Conservation (phyloP, 2,329 filamentous ascomycete species). For the Cryphonectria radicalis region DNA sequence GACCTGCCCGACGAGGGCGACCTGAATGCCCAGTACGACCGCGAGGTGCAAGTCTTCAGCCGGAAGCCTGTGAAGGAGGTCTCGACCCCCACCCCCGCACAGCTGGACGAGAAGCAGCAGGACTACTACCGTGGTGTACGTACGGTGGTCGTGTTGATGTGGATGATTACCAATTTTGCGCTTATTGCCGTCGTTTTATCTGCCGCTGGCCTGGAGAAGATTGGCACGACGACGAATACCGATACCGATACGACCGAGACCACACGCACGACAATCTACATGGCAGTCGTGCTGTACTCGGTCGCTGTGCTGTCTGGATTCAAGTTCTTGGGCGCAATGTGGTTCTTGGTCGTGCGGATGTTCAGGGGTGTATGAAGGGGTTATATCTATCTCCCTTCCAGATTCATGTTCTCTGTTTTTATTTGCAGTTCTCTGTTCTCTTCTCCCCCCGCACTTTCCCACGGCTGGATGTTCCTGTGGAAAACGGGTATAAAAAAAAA, state of each 20-base stretch:
- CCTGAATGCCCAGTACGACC: conserved; percentile 92
- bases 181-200: conserved; percentile 85
- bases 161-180: conserved; percentile 96
- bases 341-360: conserved; percentile 90
- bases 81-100: conserved; percentile 57
- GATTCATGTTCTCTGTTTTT: not conserved
- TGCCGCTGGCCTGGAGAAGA: conserved; percentile 77
- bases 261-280: conserved; percentile 74
- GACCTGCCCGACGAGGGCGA: conserved; percentile 95
- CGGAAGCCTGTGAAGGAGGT: conserved; percentile 76
- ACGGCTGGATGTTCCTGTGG: not conserved
- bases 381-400: not conserved
- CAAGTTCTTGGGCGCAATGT: conserved; percentile 84
- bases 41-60: conserved; percentile 75
- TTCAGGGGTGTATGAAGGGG: conserved; percentile 69
- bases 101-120: conserved; percentile 81
- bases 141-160: conserved; percentile 86
- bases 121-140: conserved; percentile 98
- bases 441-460: not conserved
- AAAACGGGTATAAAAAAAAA: not conserved
- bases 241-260: conserved; percentile 42
- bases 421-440: not conserved
- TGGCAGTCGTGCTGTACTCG: conserved; percentile 85
- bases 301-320: conserved; percentile 84
- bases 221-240: conserved; percentile 40